Conservation (phyloP, 768 basidiomycete genomes). For the Chalciporus pseudorubinellus region DNA sequence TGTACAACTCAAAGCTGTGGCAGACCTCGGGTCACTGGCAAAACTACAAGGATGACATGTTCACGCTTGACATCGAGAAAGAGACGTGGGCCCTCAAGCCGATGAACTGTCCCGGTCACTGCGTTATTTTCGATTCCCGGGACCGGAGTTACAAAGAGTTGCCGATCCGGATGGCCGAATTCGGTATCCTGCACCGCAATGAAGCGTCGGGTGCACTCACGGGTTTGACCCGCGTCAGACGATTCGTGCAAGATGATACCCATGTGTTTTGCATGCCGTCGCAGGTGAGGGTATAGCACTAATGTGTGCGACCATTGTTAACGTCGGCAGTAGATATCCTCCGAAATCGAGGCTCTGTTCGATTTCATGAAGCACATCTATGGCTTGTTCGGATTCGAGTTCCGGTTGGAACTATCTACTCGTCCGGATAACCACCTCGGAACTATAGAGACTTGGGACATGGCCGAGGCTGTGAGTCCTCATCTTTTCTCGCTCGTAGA, state of each 20-base stretch:
- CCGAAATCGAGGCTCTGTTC: slow-evolving; percentile 83
- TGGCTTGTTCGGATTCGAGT: slow-evolving; percentile 91
- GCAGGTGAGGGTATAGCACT: slow-evolving; percentile 51
- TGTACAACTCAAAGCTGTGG: slow-evolving; percentile 96
- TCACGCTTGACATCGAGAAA: slow-evolving; percentile 90
- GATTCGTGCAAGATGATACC: slow-evolving; percentile 97
- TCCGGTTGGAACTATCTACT: slow-evolving; percentile 92
- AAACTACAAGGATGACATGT: slow-evolving; percentile 99
- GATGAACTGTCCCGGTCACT: slow-evolving; percentile 99
- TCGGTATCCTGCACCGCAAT: slow-evolving; percentile 95
- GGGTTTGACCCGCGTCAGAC: slow-evolving; percentile 87
- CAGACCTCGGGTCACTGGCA: slow-evolving; percentile 98
- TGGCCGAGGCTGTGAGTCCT: slow-evolving; percentile 70
- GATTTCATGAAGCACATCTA: slow-evolving; percentile 96
- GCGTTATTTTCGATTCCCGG: slow-evolving; percentile 90
- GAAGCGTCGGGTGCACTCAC: slow-evolving; percentile 94
- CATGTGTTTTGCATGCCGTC: slow-evolving; percentile 98
- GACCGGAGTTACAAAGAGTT: slow-evolving; percentile 95
- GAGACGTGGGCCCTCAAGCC: slow-evolving; percentile 96
- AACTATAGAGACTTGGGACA: slow-evolving; percentile 83
- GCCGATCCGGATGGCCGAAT: slow-evolving; percentile 97
- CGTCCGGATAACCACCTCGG: slow-evolving; percentile 95
- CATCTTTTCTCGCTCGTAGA: background rate
- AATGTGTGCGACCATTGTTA: background rate
- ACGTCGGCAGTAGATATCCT: slow-evolving; percentile 58